These are phyloP conservation scores for Dictyostelium brefeldianum DNA, from an alignment of 78 protist genomes.

Conservation along the genomic window DNA sequence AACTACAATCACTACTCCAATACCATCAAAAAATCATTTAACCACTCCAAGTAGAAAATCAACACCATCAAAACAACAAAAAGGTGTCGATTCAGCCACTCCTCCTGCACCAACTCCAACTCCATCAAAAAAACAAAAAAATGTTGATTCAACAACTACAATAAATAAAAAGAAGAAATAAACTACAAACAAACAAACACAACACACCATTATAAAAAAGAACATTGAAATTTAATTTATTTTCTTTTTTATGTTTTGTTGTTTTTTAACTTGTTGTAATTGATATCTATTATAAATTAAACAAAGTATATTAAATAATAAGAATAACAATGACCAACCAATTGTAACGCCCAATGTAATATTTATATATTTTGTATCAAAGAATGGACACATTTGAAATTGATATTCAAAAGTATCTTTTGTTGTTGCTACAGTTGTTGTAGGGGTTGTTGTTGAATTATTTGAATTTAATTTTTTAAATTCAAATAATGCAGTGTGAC, in stretches of 20 bases:
- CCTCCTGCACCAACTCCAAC: too few relatives aligned
- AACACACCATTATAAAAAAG: too few relatives aligned
- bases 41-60: background rate
- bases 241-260: background rate
- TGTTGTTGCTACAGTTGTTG: background rate
- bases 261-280: background rate
- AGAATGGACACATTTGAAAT: conserved; percentile 55
- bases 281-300: conserved; percentile 4
- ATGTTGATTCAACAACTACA: too few relatives aligned
- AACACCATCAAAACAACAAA: too few relatives aligned
- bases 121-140: too few relatives aligned
- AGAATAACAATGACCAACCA: conserved; percentile 1
- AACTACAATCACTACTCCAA: too few relatives aligned
- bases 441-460: background rate
- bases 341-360: conserved; percentile 56
- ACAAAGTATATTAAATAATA: conserved; percentile 2
- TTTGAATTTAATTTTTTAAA: conserved; percentile 8
- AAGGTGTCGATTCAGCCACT: too few relatives aligned
- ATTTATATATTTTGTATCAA: conserved; percentile 58
- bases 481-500: conserved; percentile 72
- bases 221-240: too few relatives aligned
- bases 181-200: too few relatives aligned
- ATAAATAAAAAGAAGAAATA: too few relatives aligned
- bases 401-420: conserved; percentile 23
- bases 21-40: too few relatives aligned